A percentile compares a stretch with the other conserved stretches of the same genome.
Conservation (phyloP, 345 rosid species). For the Euphorbia lathyris region DNA sequence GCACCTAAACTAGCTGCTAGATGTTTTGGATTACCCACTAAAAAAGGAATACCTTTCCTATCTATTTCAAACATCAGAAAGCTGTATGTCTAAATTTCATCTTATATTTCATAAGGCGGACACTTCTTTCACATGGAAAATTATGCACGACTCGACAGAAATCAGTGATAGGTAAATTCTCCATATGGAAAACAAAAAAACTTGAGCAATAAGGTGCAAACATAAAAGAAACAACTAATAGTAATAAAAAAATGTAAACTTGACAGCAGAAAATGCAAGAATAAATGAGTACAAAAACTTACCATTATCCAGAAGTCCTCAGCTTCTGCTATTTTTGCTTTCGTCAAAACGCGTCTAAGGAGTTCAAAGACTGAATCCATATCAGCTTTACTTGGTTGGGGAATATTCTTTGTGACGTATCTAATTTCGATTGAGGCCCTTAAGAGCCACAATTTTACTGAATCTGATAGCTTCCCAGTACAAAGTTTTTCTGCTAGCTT, state of each 20-base stretch:
- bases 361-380: constrained; percentile 48
- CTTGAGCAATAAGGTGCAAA: not conserved
- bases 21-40: too few relatives aligned
- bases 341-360: constrained; percentile 43
- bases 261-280: not conserved
- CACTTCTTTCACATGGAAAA: not conserved
- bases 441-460: constrained; percentile 56
- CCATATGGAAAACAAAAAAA: not conserved
- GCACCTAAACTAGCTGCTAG: too few relatives aligned
- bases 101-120: not conserved
- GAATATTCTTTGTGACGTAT: constrained; percentile 32
- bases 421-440: constrained; percentile 59
- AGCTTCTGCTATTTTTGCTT: constrained; percentile 52
- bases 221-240: not conserved
- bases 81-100: not conserved
- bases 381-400: constrained; percentile 44
- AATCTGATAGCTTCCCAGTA: constrained; percentile 46
- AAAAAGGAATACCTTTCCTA: too few relatives aligned
- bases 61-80: too few relatives aligned
- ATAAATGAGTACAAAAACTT: constrained; percentile 19
- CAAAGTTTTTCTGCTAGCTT: constrained; percentile 61
- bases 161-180: not conserved
- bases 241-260: not conserved
- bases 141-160: not conserved
- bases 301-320: constrained; percentile 86